phyloP scores from a whole-genome alignment of 768 basidiomycete species.

The Pisolithus marmoratus region DNA sequence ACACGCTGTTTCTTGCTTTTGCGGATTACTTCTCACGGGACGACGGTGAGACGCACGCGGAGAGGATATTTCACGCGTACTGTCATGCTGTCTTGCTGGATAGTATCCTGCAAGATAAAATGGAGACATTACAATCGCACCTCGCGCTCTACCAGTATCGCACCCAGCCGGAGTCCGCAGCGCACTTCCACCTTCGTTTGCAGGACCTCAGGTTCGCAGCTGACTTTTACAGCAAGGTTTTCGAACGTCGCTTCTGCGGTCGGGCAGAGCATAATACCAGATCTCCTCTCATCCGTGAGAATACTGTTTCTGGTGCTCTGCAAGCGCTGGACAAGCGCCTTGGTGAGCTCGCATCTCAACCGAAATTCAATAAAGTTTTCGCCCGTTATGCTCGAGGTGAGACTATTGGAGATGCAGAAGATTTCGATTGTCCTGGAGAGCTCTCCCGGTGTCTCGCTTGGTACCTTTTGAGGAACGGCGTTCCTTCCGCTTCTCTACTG shows the following conservation, averaged over 20 bases:
- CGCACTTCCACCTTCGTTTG: slow-evolving; percentile 60
- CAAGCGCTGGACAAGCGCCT: slow-evolving; percentile 58
- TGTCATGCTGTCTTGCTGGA: slow-evolving; percentile 77
- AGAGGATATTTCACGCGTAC: slow-evolving; percentile 61
- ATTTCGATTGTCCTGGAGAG: slow-evolving; percentile 3
- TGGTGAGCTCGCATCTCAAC: slow-evolving; percentile 31
- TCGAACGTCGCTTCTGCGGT: slow-evolving; percentile 70
- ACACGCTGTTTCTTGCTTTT: slow-evolving; percentile 72
- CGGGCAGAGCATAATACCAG: slow-evolving; percentile 58
- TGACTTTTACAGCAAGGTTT: slow-evolving; percentile 74
- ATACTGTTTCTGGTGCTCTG: slow-evolving; percentile 60
- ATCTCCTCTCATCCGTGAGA: slow-evolving; percentile 66
- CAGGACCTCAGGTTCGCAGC: slow-evolving; percentile 71
- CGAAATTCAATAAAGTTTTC: slow-evolving; percentile 30
- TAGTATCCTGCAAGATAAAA: slow-evolving; percentile 88
- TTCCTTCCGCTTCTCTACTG: slow-evolving; percentile 67
- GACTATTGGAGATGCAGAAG: slow-evolving; percentile 23
- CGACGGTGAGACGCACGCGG: slow-evolving; percentile 51
- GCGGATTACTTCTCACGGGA: slow-evolving; percentile 72
- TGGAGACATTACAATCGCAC: slow-evolving; percentile 69
- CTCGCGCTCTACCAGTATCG: slow-evolving; percentile 67
- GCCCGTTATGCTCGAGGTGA: slow-evolving; percentile 55
- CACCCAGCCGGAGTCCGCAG: slow-evolving; percentile 49
- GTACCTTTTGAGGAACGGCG: slow-evolving; percentile 66
- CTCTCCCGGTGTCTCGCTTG: slow-evolving; percentile 49